Conservation (phyloP, 805 yeast species). For the Candida nanaspora region DNA sequence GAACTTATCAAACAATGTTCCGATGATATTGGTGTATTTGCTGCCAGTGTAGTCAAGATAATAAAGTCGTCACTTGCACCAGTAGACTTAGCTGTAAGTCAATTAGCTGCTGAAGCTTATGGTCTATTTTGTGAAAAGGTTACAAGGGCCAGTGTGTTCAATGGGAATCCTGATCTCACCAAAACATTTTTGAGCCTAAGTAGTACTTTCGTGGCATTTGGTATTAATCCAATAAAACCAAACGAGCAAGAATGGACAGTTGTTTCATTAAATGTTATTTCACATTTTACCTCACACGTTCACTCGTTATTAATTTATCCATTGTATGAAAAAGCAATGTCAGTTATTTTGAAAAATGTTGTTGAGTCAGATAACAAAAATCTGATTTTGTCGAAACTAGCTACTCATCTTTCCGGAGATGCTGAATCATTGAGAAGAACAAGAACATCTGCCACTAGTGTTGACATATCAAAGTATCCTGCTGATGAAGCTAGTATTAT, state of each 20-base stretch:
- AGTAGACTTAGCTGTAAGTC: conserved; percentile 56
- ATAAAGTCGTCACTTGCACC: conserved; percentile 43
- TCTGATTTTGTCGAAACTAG: conserved; percentile 3
- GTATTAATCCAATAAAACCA: conserved; percentile 16
- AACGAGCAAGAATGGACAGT: conserved; percentile 38
- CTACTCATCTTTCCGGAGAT: conserved; percentile 8
- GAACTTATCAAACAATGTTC: conserved; percentile 69
- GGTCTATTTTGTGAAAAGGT: conserved; percentile 20
- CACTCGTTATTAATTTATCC: conserved; percentile 14
- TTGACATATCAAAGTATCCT: conserved; percentile 9
- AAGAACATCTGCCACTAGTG: not conserved
- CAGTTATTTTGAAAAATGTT: conserved; percentile 29
- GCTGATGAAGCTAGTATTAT: conserved; percentile 11
- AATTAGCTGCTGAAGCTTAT: conserved; percentile 31
- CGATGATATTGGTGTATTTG: conserved; percentile 80
- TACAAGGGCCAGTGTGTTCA: conserved; percentile 23
- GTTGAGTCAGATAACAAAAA: not conserved
- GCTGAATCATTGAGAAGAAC: not conserved
- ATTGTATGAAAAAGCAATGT: conserved; percentile 26
- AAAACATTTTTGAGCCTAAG: conserved; percentile 28
- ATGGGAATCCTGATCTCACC: conserved; percentile 39
- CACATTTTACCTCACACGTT: conserved; percentile 26
- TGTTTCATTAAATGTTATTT: conserved; percentile 33
- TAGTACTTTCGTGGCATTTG: conserved; percentile 17
- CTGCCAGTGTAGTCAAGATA: conserved; percentile 58